Conservation (phyloP, 2,329 filamentous ascomycete genomes). For the Mollisia scopiformis region DNA sequence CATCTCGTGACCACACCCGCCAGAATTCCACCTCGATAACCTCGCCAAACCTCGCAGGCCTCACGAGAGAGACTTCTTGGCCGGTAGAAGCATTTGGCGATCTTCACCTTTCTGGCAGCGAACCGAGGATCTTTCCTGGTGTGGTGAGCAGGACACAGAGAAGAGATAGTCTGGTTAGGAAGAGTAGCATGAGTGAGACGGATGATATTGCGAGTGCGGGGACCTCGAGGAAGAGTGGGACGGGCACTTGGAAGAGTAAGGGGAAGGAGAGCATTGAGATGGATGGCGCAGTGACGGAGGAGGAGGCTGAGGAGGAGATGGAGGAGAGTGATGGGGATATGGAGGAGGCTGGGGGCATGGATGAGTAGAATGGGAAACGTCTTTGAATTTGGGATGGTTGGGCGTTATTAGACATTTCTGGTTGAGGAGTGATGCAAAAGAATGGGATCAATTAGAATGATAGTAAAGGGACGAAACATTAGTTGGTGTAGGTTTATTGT, state of each 20-base stretch:
- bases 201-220: conserved; percentile 20
- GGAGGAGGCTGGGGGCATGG: conserved; percentile 9
- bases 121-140: conserved; percentile 74
- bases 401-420: not conserved
- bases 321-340: conserved; percentile 4
- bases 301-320: conserved; percentile 13
- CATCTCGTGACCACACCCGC: conserved; percentile 4
- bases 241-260: not conserved
- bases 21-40: conserved; percentile 19
- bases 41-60: conserved; percentile 24
- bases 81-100: conserved; percentile 44
- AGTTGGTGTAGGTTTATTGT: not conserved
- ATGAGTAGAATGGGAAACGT: not conserved
- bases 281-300: conserved; percentile 13
- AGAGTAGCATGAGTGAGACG: conserved; percentile 32
- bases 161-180: conserved; percentile 26
- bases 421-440: not conserved
- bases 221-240: conserved; percentile 3
- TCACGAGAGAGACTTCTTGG: conserved; percentile 41
- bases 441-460: not conserved
- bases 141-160: conserved; percentile 53
- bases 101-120: conserved; percentile 56
- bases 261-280: not conserved
- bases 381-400: not conserved
- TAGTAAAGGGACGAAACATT: not conserved